A percentile compares a stretch with the other conserved stretches of the same genome.
Evolutionary conservation across 768 basidiomycete genomes (phyloP).

Genomic region (Panellus pusillus): DNA sequence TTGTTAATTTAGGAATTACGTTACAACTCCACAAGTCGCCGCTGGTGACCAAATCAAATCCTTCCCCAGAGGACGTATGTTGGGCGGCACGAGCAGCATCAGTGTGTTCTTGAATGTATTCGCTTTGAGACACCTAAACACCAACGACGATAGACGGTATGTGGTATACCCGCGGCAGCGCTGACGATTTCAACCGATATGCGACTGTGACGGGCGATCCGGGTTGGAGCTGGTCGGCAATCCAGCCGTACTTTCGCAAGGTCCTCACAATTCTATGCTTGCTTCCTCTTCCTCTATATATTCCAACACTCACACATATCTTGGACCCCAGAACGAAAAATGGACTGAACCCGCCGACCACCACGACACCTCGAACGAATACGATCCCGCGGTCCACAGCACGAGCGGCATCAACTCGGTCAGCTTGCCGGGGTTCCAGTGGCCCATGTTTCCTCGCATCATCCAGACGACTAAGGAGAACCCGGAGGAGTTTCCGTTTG

Average conservation of each 20-base stretch:
- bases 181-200: constrained; percentile 33
- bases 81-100: constrained; percentile 32
- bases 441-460: constrained; percentile 31
- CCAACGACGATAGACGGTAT: constrained; percentile 25
- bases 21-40: constrained; percentile 28
- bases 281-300: not conserved
- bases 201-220: constrained; percentile 32
- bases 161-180: constrained; percentile 33
- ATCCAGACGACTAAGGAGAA: constrained; percentile 31
- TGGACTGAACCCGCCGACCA: constrained; percentile 35
- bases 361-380: constrained; percentile 38
- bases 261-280: constrained; percentile 9
- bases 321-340: constrained; percentile 35
- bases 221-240: constrained; percentile 36
- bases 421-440: constrained; percentile 33
- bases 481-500: constrained; percentile 30
- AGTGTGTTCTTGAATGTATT: constrained; percentile 21
- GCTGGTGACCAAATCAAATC: constrained; percentile 25
- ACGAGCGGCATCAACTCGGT: constrained; percentile 32
- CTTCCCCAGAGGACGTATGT: constrained; percentile 28
- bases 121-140: too few relatives aligned
- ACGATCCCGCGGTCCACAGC: constrained; percentile 37
- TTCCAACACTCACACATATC: not conserved
- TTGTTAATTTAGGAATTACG: constrained; percentile 3
- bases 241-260: constrained; percentile 32